Evolutionary conservation across 495 filamentous ascomycete genomes (phyloP).

Genomic region (Penicillium canariense): DNA sequence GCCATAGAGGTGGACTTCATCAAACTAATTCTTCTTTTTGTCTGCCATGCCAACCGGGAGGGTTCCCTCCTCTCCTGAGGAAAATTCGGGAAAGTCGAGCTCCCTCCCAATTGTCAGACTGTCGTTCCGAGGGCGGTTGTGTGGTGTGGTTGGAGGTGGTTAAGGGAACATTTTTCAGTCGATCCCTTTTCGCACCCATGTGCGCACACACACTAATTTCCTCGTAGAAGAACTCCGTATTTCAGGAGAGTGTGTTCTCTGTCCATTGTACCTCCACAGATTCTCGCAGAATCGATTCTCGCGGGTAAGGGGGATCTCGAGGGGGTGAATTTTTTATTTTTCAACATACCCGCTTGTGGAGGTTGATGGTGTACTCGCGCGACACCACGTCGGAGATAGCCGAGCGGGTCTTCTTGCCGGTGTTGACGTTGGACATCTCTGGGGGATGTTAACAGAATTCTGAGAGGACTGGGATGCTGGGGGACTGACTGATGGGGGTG

Average conservation of each 20-base stretch:
- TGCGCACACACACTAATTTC: constrained; percentile 21
- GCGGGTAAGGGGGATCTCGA: constrained; percentile 16
- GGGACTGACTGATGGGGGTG: constrained; percentile 38
- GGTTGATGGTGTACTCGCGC: constrained; percentile 99
- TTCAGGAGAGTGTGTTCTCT: constrained; percentile 31
- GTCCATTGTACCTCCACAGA: constrained; percentile 30
- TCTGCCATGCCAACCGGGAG: constrained; percentile 18
- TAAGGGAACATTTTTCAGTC: not conserved
- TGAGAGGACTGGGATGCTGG: not conserved
- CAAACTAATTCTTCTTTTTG: constrained; percentile 59
- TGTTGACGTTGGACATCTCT: constrained; percentile 69
- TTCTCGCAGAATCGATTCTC: constrained; percentile 23
- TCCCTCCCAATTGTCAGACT: constrained; percentile 6
- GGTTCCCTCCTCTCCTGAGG: not conserved
- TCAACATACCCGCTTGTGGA: constrained; percentile 97
- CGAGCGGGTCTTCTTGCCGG: constrained; percentile 77
- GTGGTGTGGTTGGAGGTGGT: constrained; percentile 8
- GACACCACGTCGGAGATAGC: constrained; percentile 98
- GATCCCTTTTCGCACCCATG: constrained; percentile 8
- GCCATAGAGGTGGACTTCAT: constrained; percentile 66
- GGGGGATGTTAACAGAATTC: constrained; percentile 20
- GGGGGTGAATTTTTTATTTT: constrained; percentile 8
- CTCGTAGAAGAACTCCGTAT: constrained; percentile 24
- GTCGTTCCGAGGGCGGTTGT: constrained; percentile 7
- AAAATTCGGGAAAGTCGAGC: not conserved